Evolutionary conservation across 2,329 filamentous ascomycete species (phyloP).

Genomic region (Colletotrichum gigasporum): DNA sequence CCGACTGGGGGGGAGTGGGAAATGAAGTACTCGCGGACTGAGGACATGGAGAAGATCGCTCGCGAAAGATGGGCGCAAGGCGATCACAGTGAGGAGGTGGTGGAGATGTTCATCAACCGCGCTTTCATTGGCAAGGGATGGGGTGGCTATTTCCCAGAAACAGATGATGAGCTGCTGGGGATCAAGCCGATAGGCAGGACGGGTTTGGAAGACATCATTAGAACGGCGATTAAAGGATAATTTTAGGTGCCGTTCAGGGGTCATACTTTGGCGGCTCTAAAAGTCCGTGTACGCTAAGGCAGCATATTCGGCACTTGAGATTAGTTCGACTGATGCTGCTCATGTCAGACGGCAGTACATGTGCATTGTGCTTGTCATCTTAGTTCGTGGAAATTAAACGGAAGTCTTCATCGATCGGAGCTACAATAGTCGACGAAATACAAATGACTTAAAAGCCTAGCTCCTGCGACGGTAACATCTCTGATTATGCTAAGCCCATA

Average conservation of each 20-base stretch:
- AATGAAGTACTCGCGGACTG: constrained; percentile 9
- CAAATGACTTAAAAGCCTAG: background rate
- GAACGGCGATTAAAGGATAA: constrained; percentile 5
- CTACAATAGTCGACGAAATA: too few species aligned
- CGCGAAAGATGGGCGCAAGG: constrained; percentile 5
- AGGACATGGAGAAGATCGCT: constrained; percentile 12
- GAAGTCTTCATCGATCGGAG: background rate
- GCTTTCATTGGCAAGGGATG: constrained; percentile 14
- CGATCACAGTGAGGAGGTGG: constrained; percentile 17
- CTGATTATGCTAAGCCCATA: too few species aligned
- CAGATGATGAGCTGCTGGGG: constrained; percentile 13
- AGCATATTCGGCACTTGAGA: too few species aligned
- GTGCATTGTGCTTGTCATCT: too few species aligned
- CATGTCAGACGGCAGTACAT: too few species aligned
- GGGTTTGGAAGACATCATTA: constrained; percentile 15
- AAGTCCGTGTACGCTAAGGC: too few species aligned
- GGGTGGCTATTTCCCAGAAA: constrained; percentile 11
- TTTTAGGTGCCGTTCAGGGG: background rate
- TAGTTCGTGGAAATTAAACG: too few species aligned
- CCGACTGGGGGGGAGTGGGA: background rate
- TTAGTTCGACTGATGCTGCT: too few species aligned
- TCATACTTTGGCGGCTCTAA: too few species aligned
- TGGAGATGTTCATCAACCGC: constrained; percentile 19
- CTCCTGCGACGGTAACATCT: background rate
- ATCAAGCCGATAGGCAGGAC: constrained; percentile 8